Conservation (phyloP, 441 rosid genomes). For the Francoa sonchifolia region DNA sequence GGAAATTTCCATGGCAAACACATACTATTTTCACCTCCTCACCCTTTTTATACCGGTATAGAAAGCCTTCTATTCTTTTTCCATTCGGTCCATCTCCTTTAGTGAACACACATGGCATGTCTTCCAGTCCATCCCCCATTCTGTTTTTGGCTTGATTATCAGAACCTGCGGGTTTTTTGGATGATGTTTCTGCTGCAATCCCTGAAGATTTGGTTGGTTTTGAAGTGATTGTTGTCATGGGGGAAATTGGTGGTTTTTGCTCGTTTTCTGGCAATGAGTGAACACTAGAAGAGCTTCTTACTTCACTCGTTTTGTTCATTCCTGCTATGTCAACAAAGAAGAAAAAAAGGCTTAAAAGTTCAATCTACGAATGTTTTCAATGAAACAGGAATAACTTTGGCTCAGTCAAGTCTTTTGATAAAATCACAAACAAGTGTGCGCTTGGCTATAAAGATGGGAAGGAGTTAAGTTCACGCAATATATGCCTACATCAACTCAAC, state of each 20-base stretch:
- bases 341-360: background rate
- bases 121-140: constrained; percentile 26
- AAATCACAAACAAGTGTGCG: too few species aligned
- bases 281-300: constrained; percentile 32
- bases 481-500: too few species aligned
- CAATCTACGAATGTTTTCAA: too few species aligned
- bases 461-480: too few species aligned
- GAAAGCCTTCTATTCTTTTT: constrained; percentile 49
- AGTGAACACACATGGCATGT: constrained; percentile 51
- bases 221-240: constrained; percentile 3
- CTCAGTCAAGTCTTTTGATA: too few species aligned
- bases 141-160: constrained; percentile 17
- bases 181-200: constrained; percentile 3
- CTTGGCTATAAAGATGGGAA: too few species aligned
- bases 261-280: constrained; percentile 27
- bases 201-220: constrained; percentile 10
- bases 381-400: too few species aligned
- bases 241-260: constrained; percentile 8
- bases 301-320: constrained; percentile 22
- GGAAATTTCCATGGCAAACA: constrained; percentile 57
- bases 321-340: constrained; percentile 15
- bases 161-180: background rate
- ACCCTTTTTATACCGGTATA: constrained; percentile 39
- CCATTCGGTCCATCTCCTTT: constrained; percentile 46
- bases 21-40: constrained; percentile 49